Base-by-base conservation (phyloP, 306 rosid genomes). In the Fagus sylvatica region DNA sequence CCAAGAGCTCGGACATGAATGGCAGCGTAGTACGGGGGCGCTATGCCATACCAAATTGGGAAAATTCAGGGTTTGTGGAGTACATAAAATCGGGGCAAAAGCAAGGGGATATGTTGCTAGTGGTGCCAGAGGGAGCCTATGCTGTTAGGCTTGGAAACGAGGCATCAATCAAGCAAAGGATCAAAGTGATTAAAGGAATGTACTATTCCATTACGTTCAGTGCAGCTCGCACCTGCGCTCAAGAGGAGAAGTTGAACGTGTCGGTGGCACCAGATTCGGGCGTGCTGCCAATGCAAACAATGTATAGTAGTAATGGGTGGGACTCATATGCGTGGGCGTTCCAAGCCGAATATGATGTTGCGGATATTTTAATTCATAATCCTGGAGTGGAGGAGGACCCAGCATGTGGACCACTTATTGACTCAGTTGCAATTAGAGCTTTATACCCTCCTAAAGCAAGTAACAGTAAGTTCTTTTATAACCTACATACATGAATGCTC, bases 31-130 rank as follows among this genome's bases (percentile, higher is more conserved):
- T 95, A 66, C 72, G 56, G 0, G 97, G 96, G 4, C 78, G 79
- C 2, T 69, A 75, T 46, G 82, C 98, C 0, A 82, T 95, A 16
- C 99, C 99, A 17, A 80, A 79, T 39, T 95, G 99, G 99, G 94
- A 91, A 70, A 87, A 86, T 1, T 84, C 98, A 0, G 99, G 99
- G 0, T 86, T 88, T 17, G 97, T 95, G 0, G 99, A 95, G 83
- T 95, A 95, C 91, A 90, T 95, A 56, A 91, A 93, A 73, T 90
- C 99, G 0, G 99, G 99, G 3, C 96, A 93, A 37, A 95, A 88
- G 78, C 99, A 95, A n/a, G 99, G 99, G 4, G 99, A 95, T 88
- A 95, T 95, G 99, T 70, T 95, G 56, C 90, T 95, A 22, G 96
- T 95, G 43, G 99, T 95, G 19, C 99, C 99, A 0, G 97, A 93